Evolutionary conservation across 1,139 yeast species (phyloP).

Genomic region (Saccharomyces pastorianus): DNA sequence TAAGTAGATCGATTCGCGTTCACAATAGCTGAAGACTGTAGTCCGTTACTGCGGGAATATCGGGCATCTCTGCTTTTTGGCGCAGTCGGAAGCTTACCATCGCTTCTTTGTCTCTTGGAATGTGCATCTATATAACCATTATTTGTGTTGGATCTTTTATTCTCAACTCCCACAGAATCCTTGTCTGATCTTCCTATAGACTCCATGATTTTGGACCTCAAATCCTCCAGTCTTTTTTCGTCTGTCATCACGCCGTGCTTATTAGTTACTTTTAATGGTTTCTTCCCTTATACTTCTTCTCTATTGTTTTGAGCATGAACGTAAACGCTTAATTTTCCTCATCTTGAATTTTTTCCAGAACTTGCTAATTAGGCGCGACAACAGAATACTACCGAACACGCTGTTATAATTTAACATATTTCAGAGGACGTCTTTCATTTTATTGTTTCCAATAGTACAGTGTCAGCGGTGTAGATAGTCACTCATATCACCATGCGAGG

Average conservation of each 20-base stretch:
- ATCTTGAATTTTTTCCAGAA: background rate
- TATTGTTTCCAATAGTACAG: background rate
- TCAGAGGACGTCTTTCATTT: background rate
- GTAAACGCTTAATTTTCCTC: background rate
- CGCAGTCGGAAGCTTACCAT: background rate
- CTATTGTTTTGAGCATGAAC: background rate
- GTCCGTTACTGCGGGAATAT: background rate
- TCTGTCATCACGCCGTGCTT: slow-evolving; percentile 6
- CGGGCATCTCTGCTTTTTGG: background rate
- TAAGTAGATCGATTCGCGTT: background rate
- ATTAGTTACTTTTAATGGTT: background rate
- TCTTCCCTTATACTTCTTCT: background rate
- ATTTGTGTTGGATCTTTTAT: slow-evolving; percentile 1
- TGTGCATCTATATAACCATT: background rate
- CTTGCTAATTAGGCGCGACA: background rate
- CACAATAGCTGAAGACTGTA: background rate
- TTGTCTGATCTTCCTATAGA: slow-evolving; percentile 15
- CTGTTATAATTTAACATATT: background rate
- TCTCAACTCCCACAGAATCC: slow-evolving; percentile 2
- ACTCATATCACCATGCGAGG: background rate
- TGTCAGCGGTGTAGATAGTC: background rate
- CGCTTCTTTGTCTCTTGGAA: background rate
- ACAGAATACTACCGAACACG: background rate
- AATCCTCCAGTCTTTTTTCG: slow-evolving; percentile 18
- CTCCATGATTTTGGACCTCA: slow-evolving; percentile 25